Conservation (phyloP, 2,329 filamentous ascomycete genomes). For the Aspergillus ochraceus region DNA sequence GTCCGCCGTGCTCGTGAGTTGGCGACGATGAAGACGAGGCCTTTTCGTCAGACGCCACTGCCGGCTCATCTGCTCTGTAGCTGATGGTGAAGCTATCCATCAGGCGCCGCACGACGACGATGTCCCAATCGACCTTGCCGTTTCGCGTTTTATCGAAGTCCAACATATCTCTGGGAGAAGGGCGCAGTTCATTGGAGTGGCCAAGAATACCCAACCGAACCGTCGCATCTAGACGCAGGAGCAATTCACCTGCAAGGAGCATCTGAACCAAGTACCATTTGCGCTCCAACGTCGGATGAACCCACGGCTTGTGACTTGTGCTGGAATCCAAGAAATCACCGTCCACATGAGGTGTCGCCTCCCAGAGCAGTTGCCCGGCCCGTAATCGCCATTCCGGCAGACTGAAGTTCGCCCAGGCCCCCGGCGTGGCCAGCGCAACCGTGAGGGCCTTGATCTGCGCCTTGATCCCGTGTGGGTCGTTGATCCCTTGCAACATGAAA, state of each 20-base stretch:
- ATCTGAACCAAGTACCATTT: conserved; percentile 58
- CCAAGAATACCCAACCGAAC: conserved; percentile 43
- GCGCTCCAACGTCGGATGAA: conserved; percentile 40
- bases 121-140: conserved; percentile 58
- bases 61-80: conserved; percentile 17
- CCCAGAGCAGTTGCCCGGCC: conserved; percentile 48
- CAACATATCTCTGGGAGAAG: conserved; percentile 46
- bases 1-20: conserved; percentile 7
- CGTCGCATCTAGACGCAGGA: conserved; percentile 54
- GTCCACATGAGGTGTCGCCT: conserved; percentile 35
- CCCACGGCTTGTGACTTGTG: conserved; percentile 22
- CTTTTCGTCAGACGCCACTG: conserved; percentile 3
- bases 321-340: conserved; percentile 30
- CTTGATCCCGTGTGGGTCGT: conserved; percentile 38
- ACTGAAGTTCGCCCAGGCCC: conserved; percentile 51
- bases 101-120: conserved; percentile 54
- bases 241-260: conserved; percentile 54
- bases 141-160: conserved; percentile 49
- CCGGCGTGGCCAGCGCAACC: conserved; percentile 42
- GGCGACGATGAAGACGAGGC: not conserved
- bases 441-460: conserved; percentile 48
- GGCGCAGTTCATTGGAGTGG: conserved; percentile 37
- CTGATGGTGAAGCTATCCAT: conserved; percentile 51
- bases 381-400: conserved; percentile 47
- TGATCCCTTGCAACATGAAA: conserved; percentile 20